Evolutionary conservation across 495 filamentous ascomycete species (phyloP).

Genomic region (Podospora pseudocomata): DNA sequence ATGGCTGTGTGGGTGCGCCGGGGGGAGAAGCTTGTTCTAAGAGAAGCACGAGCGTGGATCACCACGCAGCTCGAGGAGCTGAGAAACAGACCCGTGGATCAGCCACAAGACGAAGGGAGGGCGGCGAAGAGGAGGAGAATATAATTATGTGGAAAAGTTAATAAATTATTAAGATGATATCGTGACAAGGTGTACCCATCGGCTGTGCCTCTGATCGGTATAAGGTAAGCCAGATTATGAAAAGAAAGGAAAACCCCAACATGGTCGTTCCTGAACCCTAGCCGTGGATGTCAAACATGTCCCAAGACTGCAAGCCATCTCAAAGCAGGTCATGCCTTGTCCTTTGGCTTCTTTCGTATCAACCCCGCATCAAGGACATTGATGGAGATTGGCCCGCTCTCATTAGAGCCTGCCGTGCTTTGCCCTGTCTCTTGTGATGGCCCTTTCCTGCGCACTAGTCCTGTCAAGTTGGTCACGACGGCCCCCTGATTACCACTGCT

Average conservation of each 20-base stretch:
- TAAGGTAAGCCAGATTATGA: not conserved
- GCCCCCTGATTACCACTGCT: slow-evolving; percentile 8
- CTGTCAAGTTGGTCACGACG: slow-evolving; percentile 32
- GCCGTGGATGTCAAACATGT: not conserved
- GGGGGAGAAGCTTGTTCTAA: slow-evolving; percentile 74
- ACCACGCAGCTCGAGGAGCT: slow-evolving; percentile 14
- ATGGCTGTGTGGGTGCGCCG: slow-evolving; percentile 76
- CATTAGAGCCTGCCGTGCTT: slow-evolving; percentile 14
- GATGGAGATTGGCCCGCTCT: slow-evolving; percentile 9
- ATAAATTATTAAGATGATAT: not conserved
- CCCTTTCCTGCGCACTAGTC: slow-evolving; percentile 41
- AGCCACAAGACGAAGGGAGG: slow-evolving; percentile 17
- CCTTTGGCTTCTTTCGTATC: slow-evolving; percentile 25
- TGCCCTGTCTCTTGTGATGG: not conserved
- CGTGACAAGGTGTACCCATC: not conserved
- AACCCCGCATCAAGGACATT: slow-evolving; percentile 31
- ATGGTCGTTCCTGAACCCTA: not conserved
- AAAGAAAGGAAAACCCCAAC: not conserved
- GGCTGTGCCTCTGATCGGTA: not conserved
- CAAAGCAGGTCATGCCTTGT: not conserved
- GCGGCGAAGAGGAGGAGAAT: slow-evolving; percentile 25
- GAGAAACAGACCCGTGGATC: slow-evolving; percentile 3
- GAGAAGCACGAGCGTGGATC: slow-evolving; percentile 39
- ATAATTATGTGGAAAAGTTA: slow-evolving; percentile 4
- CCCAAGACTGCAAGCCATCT: not conserved